Evolutionary conservation across 2,329 filamentous ascomycete species (phyloP).

Genomic region (Cytospora chrysosperma): DNA sequence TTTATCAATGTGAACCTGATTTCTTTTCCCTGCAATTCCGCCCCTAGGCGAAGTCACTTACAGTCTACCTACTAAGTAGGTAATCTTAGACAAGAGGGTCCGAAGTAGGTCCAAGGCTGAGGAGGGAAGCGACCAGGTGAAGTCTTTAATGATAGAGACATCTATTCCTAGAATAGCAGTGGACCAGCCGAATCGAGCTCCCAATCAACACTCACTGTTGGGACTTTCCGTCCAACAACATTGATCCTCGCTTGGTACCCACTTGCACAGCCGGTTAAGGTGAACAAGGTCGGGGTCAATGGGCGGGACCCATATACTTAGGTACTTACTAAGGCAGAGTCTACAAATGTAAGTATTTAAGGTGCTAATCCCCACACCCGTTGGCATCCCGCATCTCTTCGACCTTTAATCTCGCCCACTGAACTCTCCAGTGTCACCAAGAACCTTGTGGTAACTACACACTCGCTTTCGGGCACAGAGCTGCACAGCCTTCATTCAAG

Average conservation of each 20-base stretch:
- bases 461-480: neutral
- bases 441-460: neutral
- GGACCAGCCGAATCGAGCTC: slow-evolving; percentile 8
- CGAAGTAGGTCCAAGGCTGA: slow-evolving; percentile 4
- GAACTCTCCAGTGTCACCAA: neutral
- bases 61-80: too few relatives aligned
- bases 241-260: slow-evolving; percentile 5
- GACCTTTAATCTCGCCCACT: neutral
- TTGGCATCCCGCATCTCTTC: neutral
- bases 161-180: slow-evolving; percentile 3
- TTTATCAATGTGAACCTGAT: too few relatives aligned
- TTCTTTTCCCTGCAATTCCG: too few relatives aligned
- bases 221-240: slow-evolving; percentile 6
- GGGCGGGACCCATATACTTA: neutral
- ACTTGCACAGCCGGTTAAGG: neutral
- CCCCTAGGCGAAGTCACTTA: too few relatives aligned
- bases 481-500: neutral
- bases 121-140: slow-evolving; percentile 3
- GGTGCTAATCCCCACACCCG: slow-evolving; percentile 4
- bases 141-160: slow-evolving; percentile 5
- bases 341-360: slow-evolving; percentile 5
- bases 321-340: slow-evolving; percentile 2
- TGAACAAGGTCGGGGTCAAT: neutral
- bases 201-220: slow-evolving; percentile 8
- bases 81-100: slow-evolving; percentile 2